Evolutionary conservation across 1,284 basidiomycete species (phyloP).

Genomic region (Rhodotorula sp.): DNA sequence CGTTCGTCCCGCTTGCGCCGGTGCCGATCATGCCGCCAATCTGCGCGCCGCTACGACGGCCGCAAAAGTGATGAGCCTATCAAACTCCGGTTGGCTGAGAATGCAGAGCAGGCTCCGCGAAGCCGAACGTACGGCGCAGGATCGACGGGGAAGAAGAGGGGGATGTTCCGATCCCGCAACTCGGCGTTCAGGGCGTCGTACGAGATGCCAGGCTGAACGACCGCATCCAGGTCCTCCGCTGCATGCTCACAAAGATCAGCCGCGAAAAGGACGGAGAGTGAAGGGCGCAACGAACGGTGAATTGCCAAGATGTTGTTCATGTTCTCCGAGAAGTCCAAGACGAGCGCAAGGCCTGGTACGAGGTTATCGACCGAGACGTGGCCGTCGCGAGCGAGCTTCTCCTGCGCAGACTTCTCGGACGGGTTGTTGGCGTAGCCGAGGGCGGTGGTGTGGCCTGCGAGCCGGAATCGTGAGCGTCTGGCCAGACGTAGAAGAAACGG

Average conservation of each 20-base stretch:
- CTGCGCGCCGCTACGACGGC: conserved; percentile 17
- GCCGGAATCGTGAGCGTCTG: too few relatives aligned
- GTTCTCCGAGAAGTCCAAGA: conserved; percentile 65
- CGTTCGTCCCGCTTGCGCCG: conserved; percentile 63
- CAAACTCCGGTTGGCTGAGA: too few relatives aligned
- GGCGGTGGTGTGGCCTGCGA: conserved; percentile 52
- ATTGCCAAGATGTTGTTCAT: conserved; percentile 83
- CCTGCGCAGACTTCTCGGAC: conserved; percentile 11
- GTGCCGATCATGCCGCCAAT: conserved; percentile 74
- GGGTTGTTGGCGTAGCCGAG: conserved; percentile 33
- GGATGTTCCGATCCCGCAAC: conserved; percentile 66
- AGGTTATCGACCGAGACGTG: conserved; percentile 35
- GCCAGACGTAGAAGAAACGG: too few relatives aligned
- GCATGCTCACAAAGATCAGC: conserved; percentile 48
- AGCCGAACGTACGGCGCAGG: conserved; percentile 36
- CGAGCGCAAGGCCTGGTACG: conserved; percentile 37
- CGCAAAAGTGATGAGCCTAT: too few relatives aligned
- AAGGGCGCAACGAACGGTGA: conserved; percentile 58
- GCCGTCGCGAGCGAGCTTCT: conserved; percentile 27
- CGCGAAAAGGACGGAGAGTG: not conserved
- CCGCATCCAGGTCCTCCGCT: conserved; percentile 66
- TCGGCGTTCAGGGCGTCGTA: conserved; percentile 84
- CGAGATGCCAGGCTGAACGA: conserved; percentile 62
- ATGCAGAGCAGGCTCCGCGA: not conserved
- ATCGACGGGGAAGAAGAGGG: conserved; percentile 81